Evolutionary conservation across 2,329 filamentous ascomycete species (phyloP), one percentile per base, ranked within the genome.

Genomic region (Aspergillus neotritici): DNA sequence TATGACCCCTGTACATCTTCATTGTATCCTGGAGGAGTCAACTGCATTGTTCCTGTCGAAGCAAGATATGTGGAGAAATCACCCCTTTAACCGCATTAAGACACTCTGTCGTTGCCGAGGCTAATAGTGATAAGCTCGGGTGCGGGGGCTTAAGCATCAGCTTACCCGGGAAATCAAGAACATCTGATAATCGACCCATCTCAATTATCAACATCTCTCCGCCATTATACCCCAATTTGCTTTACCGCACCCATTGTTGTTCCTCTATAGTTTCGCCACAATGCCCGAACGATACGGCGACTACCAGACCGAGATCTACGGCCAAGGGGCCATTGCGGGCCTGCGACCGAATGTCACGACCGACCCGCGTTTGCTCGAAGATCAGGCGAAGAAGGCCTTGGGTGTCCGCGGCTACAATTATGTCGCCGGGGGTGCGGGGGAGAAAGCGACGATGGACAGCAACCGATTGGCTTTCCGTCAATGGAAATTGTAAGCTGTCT

Each of bases 351-450:
- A 66, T 25, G 71, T 81, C 34, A 82, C 79, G 0, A 83, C 79
- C 2, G 74, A 83, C 41, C 75, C 78, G 5, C 77, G 75, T 49
- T 68, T 70, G 41, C 68, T 83, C 3, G 74, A 82, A 53, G 68
- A 70, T 21, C 73, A 80, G 52, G 80, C 80, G 2, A 67, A 66
- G 40, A 63, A 71, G 41, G 62, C 59, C 11, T 68, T 83, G 62
- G 61, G 64, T 14, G 60, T 64, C 2, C 68, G 71, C 9, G 67
- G 73, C 6, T 83, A 76, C 57, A 77, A 77, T 48, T 84, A 84
- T 63, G 74, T 83, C 16, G 68, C 73, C 12, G 79, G 80, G n/a
- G 79, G 78, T 5, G 80, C 80, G 0, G 79, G 80, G 2, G 78
- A 82, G 52, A 70, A 74, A 31, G 71, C 77, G 2, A 84, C 81